Evolutionary conservation across 306 rosid species (phyloP).

Genomic region (Quercus gilva): DNA sequence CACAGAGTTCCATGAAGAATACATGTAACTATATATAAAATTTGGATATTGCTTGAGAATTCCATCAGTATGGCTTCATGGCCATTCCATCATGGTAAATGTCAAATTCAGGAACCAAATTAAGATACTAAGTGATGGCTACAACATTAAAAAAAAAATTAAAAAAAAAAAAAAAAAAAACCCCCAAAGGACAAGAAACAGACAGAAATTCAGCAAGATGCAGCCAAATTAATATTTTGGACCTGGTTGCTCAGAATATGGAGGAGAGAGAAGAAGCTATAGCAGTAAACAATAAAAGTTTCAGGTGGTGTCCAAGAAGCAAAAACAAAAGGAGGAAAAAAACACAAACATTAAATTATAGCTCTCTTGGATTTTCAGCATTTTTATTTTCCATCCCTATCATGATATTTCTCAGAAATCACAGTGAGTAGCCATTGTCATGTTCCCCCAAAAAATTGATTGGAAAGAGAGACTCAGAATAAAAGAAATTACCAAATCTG

Average conservation of each 20-base stretch:
- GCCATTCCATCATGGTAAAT: neutral
- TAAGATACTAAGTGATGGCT: neutral
- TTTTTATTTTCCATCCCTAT: neutral
- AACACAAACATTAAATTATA: neutral
- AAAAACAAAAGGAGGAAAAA: slow-evolving; percentile 1
- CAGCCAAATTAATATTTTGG: slow-evolving; percentile 27
- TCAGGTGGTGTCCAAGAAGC: neutral
- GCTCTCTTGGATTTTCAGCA: slow-evolving; percentile 12
- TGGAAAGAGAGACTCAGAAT: neutral
- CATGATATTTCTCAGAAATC: neutral
- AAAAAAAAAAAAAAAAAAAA: too few species aligned
- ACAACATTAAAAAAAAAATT: neutral
- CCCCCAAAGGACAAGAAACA: slow-evolving; percentile 12
- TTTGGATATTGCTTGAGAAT: neutral
- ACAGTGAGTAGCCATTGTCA: neutral
- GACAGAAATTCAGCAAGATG: slow-evolving; percentile 13
- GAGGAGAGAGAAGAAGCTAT: slow-evolving; percentile 9
- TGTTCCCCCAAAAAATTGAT: neutral
- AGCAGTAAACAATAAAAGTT: slow-evolving; percentile 1
- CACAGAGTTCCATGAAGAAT: neutral
- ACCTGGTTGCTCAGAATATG: slow-evolving; percentile 11
- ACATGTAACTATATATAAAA: neutral
- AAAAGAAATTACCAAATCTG: slow-evolving; percentile 2
- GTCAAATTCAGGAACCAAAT: neutral
- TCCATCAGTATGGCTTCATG: neutral